Conservation (phyloP, 768 basidiomycete species). For the Cystobasidium onofrii region DNA sequence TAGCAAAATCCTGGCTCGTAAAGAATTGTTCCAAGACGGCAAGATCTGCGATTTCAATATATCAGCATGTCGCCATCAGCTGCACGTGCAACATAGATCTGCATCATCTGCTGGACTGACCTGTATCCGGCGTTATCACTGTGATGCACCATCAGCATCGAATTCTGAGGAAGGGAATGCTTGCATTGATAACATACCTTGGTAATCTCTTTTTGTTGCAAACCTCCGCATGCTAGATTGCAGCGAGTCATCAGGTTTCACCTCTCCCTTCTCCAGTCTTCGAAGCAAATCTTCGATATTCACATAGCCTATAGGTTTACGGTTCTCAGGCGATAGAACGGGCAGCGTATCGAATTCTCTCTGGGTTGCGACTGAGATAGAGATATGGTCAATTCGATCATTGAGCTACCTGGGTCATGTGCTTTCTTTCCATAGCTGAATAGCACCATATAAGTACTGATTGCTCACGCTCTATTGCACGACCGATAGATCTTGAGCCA, state of each 20-base stretch:
- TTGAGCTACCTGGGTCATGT: background rate
- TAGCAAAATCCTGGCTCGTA: conserved; percentile 10
- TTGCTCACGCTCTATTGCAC: conserved; percentile 23
- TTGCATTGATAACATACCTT: background rate
- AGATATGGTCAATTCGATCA: background rate
- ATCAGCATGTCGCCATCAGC: background rate
- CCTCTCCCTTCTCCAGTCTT: conserved; percentile 1
- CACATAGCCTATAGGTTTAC: conserved; percentile 24
- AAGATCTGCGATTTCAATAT: background rate
- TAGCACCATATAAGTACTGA: too few relatives aligned
- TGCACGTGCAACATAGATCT: too few relatives aligned
- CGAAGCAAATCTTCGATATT: conserved; percentile 5
- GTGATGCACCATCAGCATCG: background rate
- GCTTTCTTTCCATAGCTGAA: background rate
- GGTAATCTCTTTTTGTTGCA: conserved; percentile 22
- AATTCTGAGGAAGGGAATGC: background rate
- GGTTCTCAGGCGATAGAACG: conserved; percentile 25
- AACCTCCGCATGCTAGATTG: conserved; percentile 7
- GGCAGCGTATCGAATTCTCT: conserved; percentile 28
- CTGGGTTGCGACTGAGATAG: conserved; percentile 19
- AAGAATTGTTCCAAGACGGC: conserved; percentile 24
- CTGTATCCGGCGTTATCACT: conserved; percentile 32
- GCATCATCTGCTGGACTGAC: background rate
- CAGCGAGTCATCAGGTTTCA: conserved; percentile 1
- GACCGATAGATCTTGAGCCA: background rate